Conservation (phyloP, 345 rosid species). For the Rhodamnia rubescens region DNA sequence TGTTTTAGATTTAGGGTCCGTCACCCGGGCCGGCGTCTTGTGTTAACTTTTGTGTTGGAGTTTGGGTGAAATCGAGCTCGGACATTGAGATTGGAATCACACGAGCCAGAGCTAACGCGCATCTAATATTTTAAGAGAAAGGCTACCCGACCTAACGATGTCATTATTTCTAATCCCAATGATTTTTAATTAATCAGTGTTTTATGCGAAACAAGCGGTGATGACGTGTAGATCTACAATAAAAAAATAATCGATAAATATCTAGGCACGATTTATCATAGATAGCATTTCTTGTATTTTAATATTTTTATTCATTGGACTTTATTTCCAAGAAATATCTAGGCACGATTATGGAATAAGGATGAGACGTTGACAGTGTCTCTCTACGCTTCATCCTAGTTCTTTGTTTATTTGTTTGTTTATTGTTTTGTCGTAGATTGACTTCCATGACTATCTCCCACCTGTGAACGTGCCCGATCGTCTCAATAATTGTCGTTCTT, state of each 20-base stretch:
- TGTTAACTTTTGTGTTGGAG: neutral
- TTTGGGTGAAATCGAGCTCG: neutral
- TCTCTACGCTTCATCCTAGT: neutral
- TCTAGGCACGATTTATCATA: no score
- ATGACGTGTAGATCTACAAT: no score
- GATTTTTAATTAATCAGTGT: no score
- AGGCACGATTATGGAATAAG: neutral
- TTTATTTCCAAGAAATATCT: neutral
- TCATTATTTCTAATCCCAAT: no score
- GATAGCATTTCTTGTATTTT: no score
- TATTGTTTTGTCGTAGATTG: neutral
- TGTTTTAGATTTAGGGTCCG: neutral
- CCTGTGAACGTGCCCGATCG: neutral
- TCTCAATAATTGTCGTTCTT: neutral
- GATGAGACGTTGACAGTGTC: neutral
- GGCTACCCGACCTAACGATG: no score
- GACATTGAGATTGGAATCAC: neutral
- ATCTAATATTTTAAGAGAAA: no score
- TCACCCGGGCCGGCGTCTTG: neutral
- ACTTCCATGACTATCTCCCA: neutral
- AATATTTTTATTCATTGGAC: neutral
- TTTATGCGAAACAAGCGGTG: no score
- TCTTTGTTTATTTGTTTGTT: neutral
- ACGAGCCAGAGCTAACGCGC: accelerated
- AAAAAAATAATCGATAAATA: no score